Evolutionary conservation across 345 rosid species (phyloP).

Genomic region (Lumnitzera littorea): DNA sequence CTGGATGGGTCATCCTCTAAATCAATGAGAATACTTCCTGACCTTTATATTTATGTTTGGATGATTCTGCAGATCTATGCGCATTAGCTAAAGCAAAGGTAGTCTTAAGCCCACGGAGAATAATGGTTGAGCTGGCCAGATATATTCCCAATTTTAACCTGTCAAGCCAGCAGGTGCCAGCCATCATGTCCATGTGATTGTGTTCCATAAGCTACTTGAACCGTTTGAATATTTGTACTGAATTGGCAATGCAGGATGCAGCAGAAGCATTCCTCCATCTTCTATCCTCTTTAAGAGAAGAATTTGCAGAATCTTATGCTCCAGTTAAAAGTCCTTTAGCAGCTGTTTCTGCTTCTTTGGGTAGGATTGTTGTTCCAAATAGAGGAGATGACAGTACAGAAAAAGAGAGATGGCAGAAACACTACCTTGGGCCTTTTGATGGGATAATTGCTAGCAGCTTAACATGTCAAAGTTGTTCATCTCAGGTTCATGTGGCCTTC

Average conservation of each 20-base stretch:
- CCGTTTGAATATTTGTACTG: not conserved
- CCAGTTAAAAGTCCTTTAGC: conserved; percentile 37
- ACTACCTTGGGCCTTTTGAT: conserved; percentile 82
- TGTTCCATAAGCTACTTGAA: not conserved
- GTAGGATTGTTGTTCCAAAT: conserved; percentile 41
- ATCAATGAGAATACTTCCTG: not conserved
- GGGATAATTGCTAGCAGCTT: conserved; percentile 68
- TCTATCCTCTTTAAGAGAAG: conserved; percentile 66
- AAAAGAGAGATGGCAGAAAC: conserved; percentile 69
- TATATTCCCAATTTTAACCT: conserved; percentile 58
- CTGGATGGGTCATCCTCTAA: too few species aligned
- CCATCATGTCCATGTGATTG: not conserved
- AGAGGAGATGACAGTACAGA: conserved; percentile 30
- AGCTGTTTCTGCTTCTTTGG: conserved; percentile 29
- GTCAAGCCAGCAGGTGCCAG: conserved; percentile 68
- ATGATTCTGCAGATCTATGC: conserved; percentile 35
- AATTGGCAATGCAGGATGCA: conserved; percentile 50
- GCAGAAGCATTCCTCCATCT: conserved; percentile 89
- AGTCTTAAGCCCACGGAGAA: conserved; percentile 51
- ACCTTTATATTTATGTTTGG: not conserved
- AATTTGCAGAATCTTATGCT: conserved; percentile 47
- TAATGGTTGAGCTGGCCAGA: conserved; percentile 62
- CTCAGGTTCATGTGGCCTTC: conserved; percentile 46
- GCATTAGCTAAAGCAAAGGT: conserved; percentile 24
- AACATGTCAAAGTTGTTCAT: conserved; percentile 65